Evolutionary conservation across 2,329 filamentous ascomycete genomes (phyloP), one percentile per base, ranked within the genome.

Genomic region (Exserohilum turcica): DNA sequence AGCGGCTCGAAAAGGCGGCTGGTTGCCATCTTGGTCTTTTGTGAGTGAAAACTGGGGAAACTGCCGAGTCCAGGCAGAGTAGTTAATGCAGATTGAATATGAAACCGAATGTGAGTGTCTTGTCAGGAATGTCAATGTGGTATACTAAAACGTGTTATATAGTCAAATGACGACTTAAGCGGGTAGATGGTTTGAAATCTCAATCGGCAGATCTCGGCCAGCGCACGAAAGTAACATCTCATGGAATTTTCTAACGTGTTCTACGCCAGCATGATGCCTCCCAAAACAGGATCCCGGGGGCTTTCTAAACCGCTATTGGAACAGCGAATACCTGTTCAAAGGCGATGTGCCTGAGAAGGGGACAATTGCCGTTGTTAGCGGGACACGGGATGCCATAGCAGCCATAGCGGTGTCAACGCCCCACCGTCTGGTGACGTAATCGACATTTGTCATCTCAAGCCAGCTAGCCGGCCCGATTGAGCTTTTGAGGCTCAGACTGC

Each of bases 1-100:
- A 75, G 65, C 8, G 73, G 71, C 46, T 66, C 63, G 63, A 75
- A 74, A 24, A 75, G 67, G 33, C 57, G 61, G 13, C 64, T 67
- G 24, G 58, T 48, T 7, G 68, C 55, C 68, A 71, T 71, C n/a
- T 56, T 58, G 36, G 24, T 39, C 15, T 27, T 51, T 9, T 51
- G 24, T 5, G 18, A 5, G 29, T 18, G 32, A 36, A 43, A 36
- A 43, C 33, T 43, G 19, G 43, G 37, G 8, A 28, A 2, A 12
- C 40, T 40, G 12, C 15, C 43, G 6, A 18, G 24, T 40, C 29
- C 12, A 27, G n/a, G 6, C 2, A 10, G 9, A 19, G 3, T 5
- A n/a, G 3, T 19, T n/a, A 15, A 19, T 5, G 19, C n/a, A 6
- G n/a, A 13, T 28, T 6, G 18, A 12, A 6, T 3, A 32, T 4